phyloP scores from a whole-genome alignment of 306 rosid genomes.

The Dryas drummondii region DNA sequence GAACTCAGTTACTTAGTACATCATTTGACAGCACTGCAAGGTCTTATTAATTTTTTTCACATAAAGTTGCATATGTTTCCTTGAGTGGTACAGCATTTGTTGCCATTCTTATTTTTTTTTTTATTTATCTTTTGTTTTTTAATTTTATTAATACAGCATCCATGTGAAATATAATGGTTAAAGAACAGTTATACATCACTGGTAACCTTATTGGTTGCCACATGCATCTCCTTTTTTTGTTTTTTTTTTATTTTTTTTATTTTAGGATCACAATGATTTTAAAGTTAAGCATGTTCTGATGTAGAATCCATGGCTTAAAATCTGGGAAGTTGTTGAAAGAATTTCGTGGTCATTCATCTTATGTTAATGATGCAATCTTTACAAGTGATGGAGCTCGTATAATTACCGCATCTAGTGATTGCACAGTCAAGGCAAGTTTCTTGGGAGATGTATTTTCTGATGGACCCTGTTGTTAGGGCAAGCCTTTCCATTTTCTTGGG shows the following conservation, averaged over 20 bases:
- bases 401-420: slow-evolving; percentile 95
- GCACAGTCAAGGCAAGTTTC: slow-evolving; percentile 80
- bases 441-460: slow-evolving; percentile 5
- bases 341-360: slow-evolving; percentile 93
- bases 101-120: not conserved
- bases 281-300: slow-evolving; percentile 3
- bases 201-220: not conserved
- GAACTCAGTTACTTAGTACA: slow-evolving; percentile 91
- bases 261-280: not conserved
- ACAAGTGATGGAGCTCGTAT: slow-evolving; percentile 86
- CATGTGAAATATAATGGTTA: slow-evolving; percentile 6
- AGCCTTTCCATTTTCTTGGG: slow-evolving; percentile 3
- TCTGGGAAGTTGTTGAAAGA: slow-evolving; percentile 95
- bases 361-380: slow-evolving; percentile 90
- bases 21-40: slow-evolving; percentile 98
- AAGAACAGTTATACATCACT: not conserved
- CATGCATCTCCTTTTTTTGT: not conserved
- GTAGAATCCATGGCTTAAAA: slow-evolving; percentile 89
- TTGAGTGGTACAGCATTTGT: not conserved
- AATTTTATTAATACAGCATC: not conserved
- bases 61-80: not conserved
- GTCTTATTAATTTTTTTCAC: slow-evolving; percentile 37
- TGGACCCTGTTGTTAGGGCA: not conserved
- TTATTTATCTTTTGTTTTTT: not conserved
- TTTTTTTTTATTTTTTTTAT: not conserved